Evolutionary conservation across 768 basidiomycete genomes (phyloP), one percentile per base, ranked within the genome.

Genomic region (Boletellus emodensis): DNA sequence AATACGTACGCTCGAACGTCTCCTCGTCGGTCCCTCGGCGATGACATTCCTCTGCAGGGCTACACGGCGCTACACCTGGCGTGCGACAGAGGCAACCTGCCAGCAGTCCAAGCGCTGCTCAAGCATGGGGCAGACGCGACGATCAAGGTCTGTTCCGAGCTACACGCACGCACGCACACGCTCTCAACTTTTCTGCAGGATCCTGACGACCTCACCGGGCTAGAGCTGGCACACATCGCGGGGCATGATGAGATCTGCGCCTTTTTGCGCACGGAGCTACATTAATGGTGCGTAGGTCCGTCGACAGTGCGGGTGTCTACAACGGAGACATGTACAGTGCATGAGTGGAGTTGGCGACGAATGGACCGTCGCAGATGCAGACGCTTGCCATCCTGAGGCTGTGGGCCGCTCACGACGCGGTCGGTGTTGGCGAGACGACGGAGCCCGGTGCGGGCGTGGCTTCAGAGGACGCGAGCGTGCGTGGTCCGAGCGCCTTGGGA

Each of bases 1-100:
- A 85, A 72, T 87, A 79, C 72, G 93, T 94, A 66, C 66, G 85
- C 70, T 26, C 13, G n/a, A 18, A 18, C 15, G n/a, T 34, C 18
- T 20, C 13, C 20, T 54, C 14, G 15, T 40, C 15, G 26, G n/a
- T 39, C 24, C 37, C 35, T 48, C 44, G 46, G 17, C 48, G 39
- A 46, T 51, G 43, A 52, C 46, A 11, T 32, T 35, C 28, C 13
- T 48, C 44, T 41, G 17, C 60, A 96, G 94, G 93, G 90, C 33
- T 93, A 92, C 64, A 90, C 92, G 0, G 78, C 93, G 8, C 69
- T 96, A 17, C 94, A 96, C 59, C 75, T 94, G 0, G 93, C 94
- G 5, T 81, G 84, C 24, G 94, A 96, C 66, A 75, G 93, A 61
- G 94, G 94, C 1, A 76, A 83, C 59, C 48, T 72, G 7, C 71